These are phyloP conservation scores for Ramaria rubella DNA, from an alignment of 768 basidiomycete genomes.

Conservation along the genomic window DNA sequence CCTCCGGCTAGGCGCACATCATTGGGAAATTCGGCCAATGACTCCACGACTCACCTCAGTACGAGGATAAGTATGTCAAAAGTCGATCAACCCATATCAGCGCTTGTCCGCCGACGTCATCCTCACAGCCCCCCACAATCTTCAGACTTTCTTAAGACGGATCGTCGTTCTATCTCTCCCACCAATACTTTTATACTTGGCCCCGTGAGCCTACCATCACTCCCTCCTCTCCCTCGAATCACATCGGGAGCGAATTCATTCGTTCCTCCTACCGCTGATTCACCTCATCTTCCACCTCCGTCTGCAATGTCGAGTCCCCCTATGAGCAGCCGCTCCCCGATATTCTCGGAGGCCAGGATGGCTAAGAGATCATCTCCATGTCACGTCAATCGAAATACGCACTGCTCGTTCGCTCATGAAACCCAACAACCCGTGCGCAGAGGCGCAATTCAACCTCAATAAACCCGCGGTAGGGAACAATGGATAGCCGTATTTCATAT, in stretches of 20 bases:
- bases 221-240: background rate
- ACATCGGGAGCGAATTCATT: background rate
- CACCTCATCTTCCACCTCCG: background rate
- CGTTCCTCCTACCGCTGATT: background rate
- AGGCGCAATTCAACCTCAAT: too few species aligned
- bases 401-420: too few species aligned
- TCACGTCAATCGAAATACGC: too few species aligned
- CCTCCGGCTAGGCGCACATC: background rate
- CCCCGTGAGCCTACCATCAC: background rate
- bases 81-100: constrained; percentile 1
- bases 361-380: too few species aligned
- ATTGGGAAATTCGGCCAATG: background rate
- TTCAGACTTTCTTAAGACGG: background rate
- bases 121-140: background rate
- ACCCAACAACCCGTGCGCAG: too few species aligned
- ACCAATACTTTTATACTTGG: background rate
- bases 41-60: background rate
- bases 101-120: background rate
- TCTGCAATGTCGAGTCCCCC: too few species aligned
- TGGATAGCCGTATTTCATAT: too few species aligned
- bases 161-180: constrained; percentile 3
- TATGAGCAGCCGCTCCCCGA: background rate
- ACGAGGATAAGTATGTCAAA: background rate
- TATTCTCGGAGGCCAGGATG: too few species aligned
- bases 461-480: too few species aligned